Evolutionary conservation across 2,329 filamentous ascomycete species (phyloP), one percentile per base, ranked within the genome.

Genomic region (Trichophyton verrucosum): DNA sequence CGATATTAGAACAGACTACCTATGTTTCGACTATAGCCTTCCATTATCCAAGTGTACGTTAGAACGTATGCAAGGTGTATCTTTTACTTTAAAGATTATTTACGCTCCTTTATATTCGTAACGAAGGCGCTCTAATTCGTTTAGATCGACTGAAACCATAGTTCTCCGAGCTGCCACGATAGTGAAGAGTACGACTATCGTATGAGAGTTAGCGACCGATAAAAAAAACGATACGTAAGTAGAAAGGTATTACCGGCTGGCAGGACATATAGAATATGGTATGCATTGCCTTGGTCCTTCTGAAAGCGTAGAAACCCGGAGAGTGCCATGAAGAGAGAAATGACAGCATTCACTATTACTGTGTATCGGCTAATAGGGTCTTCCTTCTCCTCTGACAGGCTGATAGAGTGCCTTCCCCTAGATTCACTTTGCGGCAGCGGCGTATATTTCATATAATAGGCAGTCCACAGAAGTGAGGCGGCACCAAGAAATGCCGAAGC

Each of bases 71-170:
- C 38, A 42, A 42, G 15, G 17, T 44, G n/a, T 17, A 44, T 44
- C 2, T n/a, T n/a, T 15, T 6, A 20, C 20, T 17, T 56, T 1
- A 38, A 13, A 13, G 11, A 57, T 42, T 6, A 13, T 65, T 65
- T 59, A 66, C 27, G 73, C 74, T 38, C 74, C 74, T 66, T 76
- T 76, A 60, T 74, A 75, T 36, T 70, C 70, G 63, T 76, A 76
- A 44, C 70, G 72, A 53, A 76, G 69, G 61, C 68, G 65, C 62
- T 75, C 72, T 42, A 76, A 70, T 40, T 70, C 63, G 13, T 66
- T 66, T 8, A 75, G 62, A 61, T 76, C 72, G 59, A 76, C 73
- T 49, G 73, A 75, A 44, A 68, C 63, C 70, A 76, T 75, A 3
- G 70, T 62, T 57, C 66, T 66, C 61, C 66, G 68, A n/a, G 69